Evolutionary conservation across 352 stramenopile species (phyloP), one percentile per base, ranked within the genome.

Genomic region (Pythium angustatum): DNA sequence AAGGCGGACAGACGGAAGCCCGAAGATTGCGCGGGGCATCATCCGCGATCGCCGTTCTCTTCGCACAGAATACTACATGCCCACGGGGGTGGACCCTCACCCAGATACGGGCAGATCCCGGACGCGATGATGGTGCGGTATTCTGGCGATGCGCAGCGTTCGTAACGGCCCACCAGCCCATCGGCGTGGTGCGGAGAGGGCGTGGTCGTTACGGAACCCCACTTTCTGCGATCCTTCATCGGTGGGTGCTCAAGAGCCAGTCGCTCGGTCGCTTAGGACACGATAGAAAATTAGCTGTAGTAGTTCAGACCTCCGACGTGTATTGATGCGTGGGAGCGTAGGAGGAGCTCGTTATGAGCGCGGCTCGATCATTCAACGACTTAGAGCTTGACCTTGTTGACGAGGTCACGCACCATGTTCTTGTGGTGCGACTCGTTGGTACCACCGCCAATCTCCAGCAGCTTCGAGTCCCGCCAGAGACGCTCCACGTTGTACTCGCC

Each of bases 351-450:
- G n/a, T n/a, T n/a, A n/a, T n/a, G n/a, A n/a, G n/a, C n/a, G n/a
- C n/a, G n/a, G n/a, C n/a, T n/a, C n/a, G n/a, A n/a, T n/a, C n/a
- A n/a, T n/a, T n/a, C n/a, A 17, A 17, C 19, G 15, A 22, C 30
- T 79, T 74, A 87, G 38, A 83, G 58, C 44, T 68, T 61, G 34
- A 73, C 51, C 54, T 75, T 74, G 24, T 53, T 58, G 24, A 77
- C 75, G 48, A 95, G 75, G 69, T 95, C 84, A 47, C 85, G 84
- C 62, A 88, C 88, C 93, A 99, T 99, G 75, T 99, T 99, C 78
- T 99, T 99, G 77, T 99, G 95, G 72, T 99, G 97, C 48, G 93
- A 98, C 78, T 99, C 97, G 67, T 98, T 98, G 24, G 97, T 99
- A 54, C 98, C 98, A 54, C 97, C 98, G 48, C 98, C 98, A 73